These are phyloP conservation scores for Linaria vulgaris DNA, from an alignment of 257 asterid species.

Conservation along the genomic window DNA sequence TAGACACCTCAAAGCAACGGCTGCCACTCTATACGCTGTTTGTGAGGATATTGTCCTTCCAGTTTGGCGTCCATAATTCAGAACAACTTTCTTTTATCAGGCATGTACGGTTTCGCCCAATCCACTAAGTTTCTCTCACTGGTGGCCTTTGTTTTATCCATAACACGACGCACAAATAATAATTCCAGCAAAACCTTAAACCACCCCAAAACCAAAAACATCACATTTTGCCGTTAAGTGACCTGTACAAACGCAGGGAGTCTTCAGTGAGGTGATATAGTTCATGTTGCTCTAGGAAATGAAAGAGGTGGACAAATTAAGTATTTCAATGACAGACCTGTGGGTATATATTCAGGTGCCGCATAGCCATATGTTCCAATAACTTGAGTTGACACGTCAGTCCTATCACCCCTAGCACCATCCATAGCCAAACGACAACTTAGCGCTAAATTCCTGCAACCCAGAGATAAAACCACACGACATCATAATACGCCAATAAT, in stretches of 20 bases:
- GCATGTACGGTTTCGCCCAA: slow-evolving; percentile 6
- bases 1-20: slow-evolving; percentile 3
- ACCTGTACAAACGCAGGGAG: neutral
- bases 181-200: slow-evolving; percentile 1
- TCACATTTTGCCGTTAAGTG: neutral
- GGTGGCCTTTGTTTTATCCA: neutral
- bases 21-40: neutral
- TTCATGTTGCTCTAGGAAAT: neutral
- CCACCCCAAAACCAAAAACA: slow-evolving; percentile 9
- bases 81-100: neutral
- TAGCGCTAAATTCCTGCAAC: slow-evolving; percentile 53
- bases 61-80: slow-evolving; percentile 18
- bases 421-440: slow-evolving; percentile 49
- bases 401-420: slow-evolving; percentile 48
- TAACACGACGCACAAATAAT: neutral
- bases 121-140: neutral
- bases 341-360: neutral
- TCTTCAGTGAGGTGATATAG: neutral
- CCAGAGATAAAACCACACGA: neutral
- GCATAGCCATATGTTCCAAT: slow-evolving; percentile 29
- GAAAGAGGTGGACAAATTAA: neutral
- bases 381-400: slow-evolving; percentile 47
- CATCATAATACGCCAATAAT: neutral
- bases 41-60: slow-evolving; percentile 9
- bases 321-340: neutral